Evolutionary conservation across 805 yeast species (phyloP).

Genomic region (Saccharomycopsis schoenii): DNA sequence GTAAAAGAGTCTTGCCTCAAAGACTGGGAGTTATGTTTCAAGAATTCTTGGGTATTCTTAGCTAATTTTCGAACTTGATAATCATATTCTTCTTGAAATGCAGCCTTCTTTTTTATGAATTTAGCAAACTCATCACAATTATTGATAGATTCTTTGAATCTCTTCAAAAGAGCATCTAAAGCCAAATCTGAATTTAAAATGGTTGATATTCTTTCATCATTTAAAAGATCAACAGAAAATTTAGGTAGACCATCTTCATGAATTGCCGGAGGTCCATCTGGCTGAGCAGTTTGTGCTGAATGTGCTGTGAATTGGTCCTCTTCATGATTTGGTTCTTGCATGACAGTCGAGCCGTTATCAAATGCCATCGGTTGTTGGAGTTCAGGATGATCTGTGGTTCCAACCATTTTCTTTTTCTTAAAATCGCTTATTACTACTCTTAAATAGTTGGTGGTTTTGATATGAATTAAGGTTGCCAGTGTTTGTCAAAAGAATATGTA

Average conservation of each 20-base stretch:
- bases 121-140: conserved; percentile 81
- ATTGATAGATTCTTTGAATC: conserved; percentile 69
- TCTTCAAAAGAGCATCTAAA: conserved; percentile 56
- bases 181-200: conserved; percentile 66
- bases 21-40: conserved; percentile 34
- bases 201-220: conserved; percentile 39
- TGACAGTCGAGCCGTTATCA: not conserved
- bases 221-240: conserved; percentile 30
- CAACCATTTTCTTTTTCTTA: not conserved
- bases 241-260: conserved; percentile 20
- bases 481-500: not conserved
- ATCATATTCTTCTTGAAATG: conserved; percentile 69
- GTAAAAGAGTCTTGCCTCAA: conserved; percentile 60
- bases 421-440: not conserved
- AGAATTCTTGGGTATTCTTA: conserved; percentile 38
- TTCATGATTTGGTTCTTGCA: not conserved
- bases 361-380: not conserved
- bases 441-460: too few relatives aligned
- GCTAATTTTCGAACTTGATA: conserved; percentile 66
- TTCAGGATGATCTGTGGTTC: not conserved
- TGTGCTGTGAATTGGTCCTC: not conserved
- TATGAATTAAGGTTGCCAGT: too few relatives aligned
- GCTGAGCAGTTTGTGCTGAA: not conserved
- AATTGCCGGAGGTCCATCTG: not conserved
- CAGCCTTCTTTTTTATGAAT: conserved; percentile 68